These are phyloP conservation scores for Nitzschia sp. DNA, from an alignment of 108 stramenopile species.

Conservation along the genomic window DNA sequence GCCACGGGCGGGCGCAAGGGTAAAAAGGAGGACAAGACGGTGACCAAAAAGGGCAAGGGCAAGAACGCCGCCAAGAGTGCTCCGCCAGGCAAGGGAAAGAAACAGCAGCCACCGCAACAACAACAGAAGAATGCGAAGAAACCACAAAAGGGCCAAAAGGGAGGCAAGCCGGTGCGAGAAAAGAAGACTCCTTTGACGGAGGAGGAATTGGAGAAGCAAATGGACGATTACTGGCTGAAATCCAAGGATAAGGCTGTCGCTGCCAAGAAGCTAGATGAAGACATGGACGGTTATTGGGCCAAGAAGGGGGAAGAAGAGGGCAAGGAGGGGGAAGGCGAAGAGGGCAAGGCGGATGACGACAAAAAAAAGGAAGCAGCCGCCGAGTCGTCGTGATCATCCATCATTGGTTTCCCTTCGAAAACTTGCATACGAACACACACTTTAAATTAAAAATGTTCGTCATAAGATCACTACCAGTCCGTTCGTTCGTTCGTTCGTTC, in stretches of 20 bases:
- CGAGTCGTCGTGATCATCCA: too few relatives aligned
- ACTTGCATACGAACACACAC: too few relatives aligned
- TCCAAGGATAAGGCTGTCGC: constrained; percentile 77
- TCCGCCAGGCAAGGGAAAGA: constrained; percentile 14
- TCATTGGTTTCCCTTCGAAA: too few relatives aligned
- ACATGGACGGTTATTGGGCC: constrained; percentile 85
- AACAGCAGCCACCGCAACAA: not conserved
- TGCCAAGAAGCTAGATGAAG: constrained; percentile 82
- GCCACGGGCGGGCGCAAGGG: not conserved
- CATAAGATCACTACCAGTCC: too few relatives aligned
- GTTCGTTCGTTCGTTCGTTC: too few relatives aligned
- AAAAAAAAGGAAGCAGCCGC: not conserved
- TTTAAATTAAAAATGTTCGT: too few relatives aligned
- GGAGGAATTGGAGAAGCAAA: constrained; percentile 75
- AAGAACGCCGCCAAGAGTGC: constrained; percentile 8
- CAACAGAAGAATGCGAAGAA: constrained; percentile 15
- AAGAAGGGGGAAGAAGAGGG: constrained; percentile 52
- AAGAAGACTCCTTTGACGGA: constrained; percentile 70
- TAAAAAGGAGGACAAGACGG: constrained; percentile 8
- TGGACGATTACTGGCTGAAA: constrained; percentile 87
- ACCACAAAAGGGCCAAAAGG: constrained; percentile 25
- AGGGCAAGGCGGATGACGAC: constrained; percentile 34
- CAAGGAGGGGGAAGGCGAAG: constrained; percentile 7
- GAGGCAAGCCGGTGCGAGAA: constrained; percentile 27
- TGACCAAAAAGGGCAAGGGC: constrained; percentile 9